A percentile compares a stretch with the other conserved stretches of the same genome.
phyloP scores from a whole-genome alignment of 176 grass and related monocot genomes.

The Bothriochloa decipiens region DNA sequence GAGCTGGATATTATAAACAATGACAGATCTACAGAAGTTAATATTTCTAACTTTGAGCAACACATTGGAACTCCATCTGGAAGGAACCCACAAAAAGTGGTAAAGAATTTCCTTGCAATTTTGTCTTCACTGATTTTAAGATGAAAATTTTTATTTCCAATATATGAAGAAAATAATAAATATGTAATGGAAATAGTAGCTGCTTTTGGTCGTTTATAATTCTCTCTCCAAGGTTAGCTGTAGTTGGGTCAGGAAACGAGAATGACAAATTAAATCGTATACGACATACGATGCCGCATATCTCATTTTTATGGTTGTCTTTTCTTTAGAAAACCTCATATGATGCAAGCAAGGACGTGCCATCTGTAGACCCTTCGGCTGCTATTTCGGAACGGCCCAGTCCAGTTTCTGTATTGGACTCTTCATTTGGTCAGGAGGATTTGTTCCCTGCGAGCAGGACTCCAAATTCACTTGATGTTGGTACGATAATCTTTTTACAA shows the following conservation, averaged over 20 bases:
- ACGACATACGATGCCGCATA: neutral
- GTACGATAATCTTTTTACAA: slow-evolving; percentile 26
- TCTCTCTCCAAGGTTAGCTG: neutral
- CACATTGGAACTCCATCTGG: slow-evolving; percentile 55
- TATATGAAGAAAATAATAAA: neutral
- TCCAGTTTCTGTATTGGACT: slow-evolving; percentile 81
- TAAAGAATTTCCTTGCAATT: slow-evolving; percentile 41
- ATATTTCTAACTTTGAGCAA: slow-evolving; percentile 46
- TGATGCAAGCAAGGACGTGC: slow-evolving; percentile 63
- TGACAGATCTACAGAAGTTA: slow-evolving; percentile 60
- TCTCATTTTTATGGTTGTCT: slow-evolving; percentile 33
- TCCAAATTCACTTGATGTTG: slow-evolving; percentile 53
- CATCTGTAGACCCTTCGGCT: slow-evolving; percentile 48
- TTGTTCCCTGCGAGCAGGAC: slow-evolving; percentile 42
- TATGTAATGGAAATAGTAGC: slow-evolving; percentile 1
- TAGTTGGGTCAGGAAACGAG: neutral
- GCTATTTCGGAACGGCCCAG: slow-evolving; percentile 61
- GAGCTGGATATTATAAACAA: slow-evolving; percentile 65
- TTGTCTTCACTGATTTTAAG: slow-evolving; percentile 18
- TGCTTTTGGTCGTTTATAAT: slow-evolving; percentile 1
- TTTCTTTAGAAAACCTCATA: slow-evolving; percentile 67
- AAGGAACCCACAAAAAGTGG: slow-evolving; percentile 66
- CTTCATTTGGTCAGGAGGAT: slow-evolving; percentile 64
- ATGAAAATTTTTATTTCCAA: slow-evolving; percentile 17
- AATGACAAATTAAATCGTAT: slow-evolving; percentile 6